Percentiles rank a stretch among this genome's conserved stretches.
phyloP scores from a whole-genome alignment of 352 stramenopile genomes.

The Globisporangium uncinulatum region DNA sequence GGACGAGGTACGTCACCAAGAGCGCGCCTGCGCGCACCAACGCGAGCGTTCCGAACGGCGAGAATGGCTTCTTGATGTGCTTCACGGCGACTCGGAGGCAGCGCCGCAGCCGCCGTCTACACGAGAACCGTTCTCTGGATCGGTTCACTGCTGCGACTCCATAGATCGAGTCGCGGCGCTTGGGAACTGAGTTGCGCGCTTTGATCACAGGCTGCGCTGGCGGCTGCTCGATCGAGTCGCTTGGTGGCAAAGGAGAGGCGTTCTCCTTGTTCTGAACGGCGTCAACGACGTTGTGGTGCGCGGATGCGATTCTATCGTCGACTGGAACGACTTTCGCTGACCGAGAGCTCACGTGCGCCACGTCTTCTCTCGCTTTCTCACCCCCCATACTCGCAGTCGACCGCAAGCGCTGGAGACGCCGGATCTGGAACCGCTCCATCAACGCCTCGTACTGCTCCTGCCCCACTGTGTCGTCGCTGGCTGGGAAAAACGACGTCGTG shows the following conservation, averaged over 20 bases:
- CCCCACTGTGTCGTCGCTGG: conserved; percentile 1
- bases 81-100: neutral
- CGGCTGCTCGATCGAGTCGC: neutral
- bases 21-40: conserved; percentile 20
- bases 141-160: neutral
- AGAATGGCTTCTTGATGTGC: conserved; percentile 18
- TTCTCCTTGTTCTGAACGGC: neutral
- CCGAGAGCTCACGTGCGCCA: neutral
- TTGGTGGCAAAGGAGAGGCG: neutral
- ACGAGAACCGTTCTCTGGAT: neutral
- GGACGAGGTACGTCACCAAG: conserved; percentile 19
- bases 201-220: conserved; percentile 1
- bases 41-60: conserved; percentile 24
- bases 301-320: neutral
- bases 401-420: conserved; percentile 15
- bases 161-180: neutral
- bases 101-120: neutral
- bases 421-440: conserved; percentile 50
- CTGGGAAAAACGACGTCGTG: conserved; percentile 1
- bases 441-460: conserved; percentile 40
- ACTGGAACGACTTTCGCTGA: neutral
- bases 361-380: neutral
- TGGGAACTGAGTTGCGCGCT: neutral
- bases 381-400: neutral
- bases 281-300: neutral